These are phyloP conservation scores for Carex myosuroides DNA, from an alignment of 176 grass and related monocot genomes.

Conservation along the genomic window DNA sequence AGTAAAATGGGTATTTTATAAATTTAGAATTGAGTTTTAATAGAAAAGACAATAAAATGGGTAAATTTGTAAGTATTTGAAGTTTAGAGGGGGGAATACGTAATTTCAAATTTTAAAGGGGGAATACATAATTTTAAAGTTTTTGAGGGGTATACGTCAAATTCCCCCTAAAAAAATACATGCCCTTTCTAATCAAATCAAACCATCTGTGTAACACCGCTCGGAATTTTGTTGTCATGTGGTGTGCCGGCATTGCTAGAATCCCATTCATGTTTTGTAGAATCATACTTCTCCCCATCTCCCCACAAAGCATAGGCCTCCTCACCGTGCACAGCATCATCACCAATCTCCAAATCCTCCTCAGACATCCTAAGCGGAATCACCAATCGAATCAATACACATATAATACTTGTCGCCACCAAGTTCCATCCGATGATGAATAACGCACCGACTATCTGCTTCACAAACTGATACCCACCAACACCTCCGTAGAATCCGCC, in stretches of 20 bases:
- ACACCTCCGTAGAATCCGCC: slow-evolving; percentile 69
- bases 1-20: too few species aligned
- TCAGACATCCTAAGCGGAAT: slow-evolving; percentile 83
- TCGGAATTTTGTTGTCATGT: slow-evolving; percentile 36
- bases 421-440: slow-evolving; percentile 83
- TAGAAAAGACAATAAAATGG: too few species aligned
- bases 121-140: too few species aligned
- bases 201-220: slow-evolving; percentile 66
- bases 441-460: slow-evolving; percentile 62
- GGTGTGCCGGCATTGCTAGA: slow-evolving; percentile 32
- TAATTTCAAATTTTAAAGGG: too few species aligned
- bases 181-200: background rate
- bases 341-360: slow-evolving; percentile 78
- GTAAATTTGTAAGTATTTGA: too few species aligned
- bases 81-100: too few species aligned
- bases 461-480: slow-evolving; percentile 50
- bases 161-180: too few species aligned
- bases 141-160: too few species aligned
- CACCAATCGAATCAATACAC: slow-evolving; percentile 35
- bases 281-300: slow-evolving; percentile 94
- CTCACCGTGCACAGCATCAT: slow-evolving; percentile 88
- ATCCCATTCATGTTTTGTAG: slow-evolving; percentile 63
- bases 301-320: slow-evolving; percentile 95
- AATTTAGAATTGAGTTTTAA: too few species aligned
- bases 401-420: slow-evolving; percentile 54